Evolutionary conservation across 805 yeast species (phyloP).

Genomic region (Metschnikowia noctiluminum): DNA sequence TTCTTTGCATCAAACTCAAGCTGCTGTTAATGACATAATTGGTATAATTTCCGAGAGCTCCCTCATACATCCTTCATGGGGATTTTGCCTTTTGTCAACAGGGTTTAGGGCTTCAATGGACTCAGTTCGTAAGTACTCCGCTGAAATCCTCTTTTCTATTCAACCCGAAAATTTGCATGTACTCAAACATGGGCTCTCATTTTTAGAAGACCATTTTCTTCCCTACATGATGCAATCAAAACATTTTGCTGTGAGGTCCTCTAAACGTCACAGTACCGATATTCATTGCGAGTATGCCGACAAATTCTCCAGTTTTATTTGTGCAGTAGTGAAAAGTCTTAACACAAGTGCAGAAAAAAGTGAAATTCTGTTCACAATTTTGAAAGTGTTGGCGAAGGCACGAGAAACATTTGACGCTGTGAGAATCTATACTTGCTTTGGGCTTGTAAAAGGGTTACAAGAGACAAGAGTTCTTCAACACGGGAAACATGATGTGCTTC

Average conservation of each 20-base stretch:
- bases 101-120: slow-evolving; percentile 78
- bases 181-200: slow-evolving; percentile 35
- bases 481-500: slow-evolving; percentile 24
- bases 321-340: slow-evolving; percentile 30
- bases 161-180: slow-evolving; percentile 41
- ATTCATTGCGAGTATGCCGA: slow-evolving; percentile 58
- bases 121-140: slow-evolving; percentile 62
- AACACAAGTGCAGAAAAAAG: slow-evolving; percentile 21
- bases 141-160: slow-evolving; percentile 53
- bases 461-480: slow-evolving; percentile 23
- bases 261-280: slow-evolving; percentile 22
- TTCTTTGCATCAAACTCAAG: slow-evolving; percentile 80
- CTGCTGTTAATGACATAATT: slow-evolving; percentile 63
- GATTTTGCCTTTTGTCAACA: slow-evolving; percentile 65
- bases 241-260: slow-evolving; percentile 47
- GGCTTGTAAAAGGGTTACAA: slow-evolving; percentile 53
- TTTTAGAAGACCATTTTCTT: slow-evolving; percentile 47
- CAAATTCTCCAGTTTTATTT: slow-evolving; percentile 44
- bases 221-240: slow-evolving; percentile 63
- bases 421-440: slow-evolving; percentile 56
- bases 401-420: slow-evolving; percentile 66
- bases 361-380: slow-evolving; percentile 24
- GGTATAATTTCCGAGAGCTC: slow-evolving; percentile 49
- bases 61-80: slow-evolving; percentile 65
- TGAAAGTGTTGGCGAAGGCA: slow-evolving; percentile 46